Base-by-base conservation (phyloP, 106 monocot genomes). In the Acanthochlamys bracteata region DNA sequence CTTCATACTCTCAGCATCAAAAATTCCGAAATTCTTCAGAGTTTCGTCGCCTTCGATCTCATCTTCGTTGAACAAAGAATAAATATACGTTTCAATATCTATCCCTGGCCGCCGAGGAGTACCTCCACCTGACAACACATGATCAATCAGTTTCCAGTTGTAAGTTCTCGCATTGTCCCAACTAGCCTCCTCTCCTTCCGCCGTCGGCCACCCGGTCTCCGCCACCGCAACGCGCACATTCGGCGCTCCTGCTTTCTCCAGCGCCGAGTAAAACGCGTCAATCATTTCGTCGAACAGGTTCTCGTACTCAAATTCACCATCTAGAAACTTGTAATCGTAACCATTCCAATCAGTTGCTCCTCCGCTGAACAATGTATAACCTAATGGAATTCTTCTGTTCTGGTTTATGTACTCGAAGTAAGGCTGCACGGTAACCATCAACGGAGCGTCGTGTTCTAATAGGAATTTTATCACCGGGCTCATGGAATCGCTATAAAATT, bases 141-240 rank as follows among this genome's bases (percentile, higher is more conserved):
- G 70, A 26, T 11, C 16, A 21, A 53, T 42, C 41, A 66, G 12
- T n/a, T 61, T 60, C 7, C 8, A 41, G 25, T 71, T 66, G 59
- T 75, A 80, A 2, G 66, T 57, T 46, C 21, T 23, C 20, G 75
- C 75, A 16, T 53, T 49, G 52, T 12, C 47, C 11, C 23, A 14
- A 23, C 55, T 57, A 4, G 71, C 62, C 8, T 19, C 0, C 0
- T 41, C 9, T 0, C 69, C 75, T 22, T 61, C 80, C 0, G 11
- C 71, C n/a, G 68, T 72, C n/a, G 80, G 80, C 80, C 80, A 81
- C 27, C 80, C 80, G 4, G 49, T 76, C 72, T 81, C 76, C 23
- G 71, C 42, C 49, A 81, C 75, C 20, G 49, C 62, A 10, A 81
- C 13, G 25, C 22, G 17, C 51, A 76, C 58, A 3, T 33, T 20